Conservation (phyloP, 306 rosid genomes). For the Phaseolus lunatus region DNA sequence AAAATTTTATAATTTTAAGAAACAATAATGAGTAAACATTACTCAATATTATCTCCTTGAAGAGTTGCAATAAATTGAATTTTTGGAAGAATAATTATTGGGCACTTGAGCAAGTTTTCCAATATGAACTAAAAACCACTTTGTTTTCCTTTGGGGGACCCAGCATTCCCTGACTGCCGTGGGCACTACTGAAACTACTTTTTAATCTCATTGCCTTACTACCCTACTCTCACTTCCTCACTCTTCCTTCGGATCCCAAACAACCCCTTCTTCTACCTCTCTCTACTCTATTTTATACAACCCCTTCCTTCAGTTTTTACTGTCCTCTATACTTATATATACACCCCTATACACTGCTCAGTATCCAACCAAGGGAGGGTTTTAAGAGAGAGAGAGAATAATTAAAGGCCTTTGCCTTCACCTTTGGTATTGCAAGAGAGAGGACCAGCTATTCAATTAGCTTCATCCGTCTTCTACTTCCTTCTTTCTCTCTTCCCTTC, state of each 20-base stretch:
- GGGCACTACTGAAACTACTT: conserved; percentile 57
- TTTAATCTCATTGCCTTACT: conserved; percentile 33
- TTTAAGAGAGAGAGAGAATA: conserved; percentile 40
- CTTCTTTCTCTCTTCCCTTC: background rate
- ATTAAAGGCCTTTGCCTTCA: conserved; percentile 50
- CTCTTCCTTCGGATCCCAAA: conserved; percentile 58
- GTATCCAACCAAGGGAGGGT: conserved; percentile 46
- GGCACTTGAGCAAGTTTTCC: conserved; percentile 42
- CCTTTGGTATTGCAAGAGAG: conserved; percentile 39
- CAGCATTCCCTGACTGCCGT: conserved; percentile 65
- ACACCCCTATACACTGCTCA: conserved; percentile 20
- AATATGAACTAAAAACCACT: conserved; percentile 43
- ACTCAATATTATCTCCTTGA: too few relatives aligned
- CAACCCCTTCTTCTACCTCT: conserved; percentile 38
- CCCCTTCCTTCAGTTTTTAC: conserved; percentile 54
- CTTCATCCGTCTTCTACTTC: conserved; percentile 12
- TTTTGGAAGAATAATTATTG: conserved; percentile 11
- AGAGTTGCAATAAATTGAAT: background rate
- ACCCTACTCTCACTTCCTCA: conserved; percentile 25
- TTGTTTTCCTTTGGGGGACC: conserved; percentile 63
- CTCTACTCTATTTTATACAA: conserved; percentile 53
- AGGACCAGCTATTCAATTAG: conserved; percentile 18
- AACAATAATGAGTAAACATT: too few relatives aligned
- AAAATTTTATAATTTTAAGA: too few relatives aligned
- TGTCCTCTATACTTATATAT: conserved; percentile 51